Base-by-base conservation (phyloP, 768 basidiomycete species). In the Myochromella boudieri region DNA sequence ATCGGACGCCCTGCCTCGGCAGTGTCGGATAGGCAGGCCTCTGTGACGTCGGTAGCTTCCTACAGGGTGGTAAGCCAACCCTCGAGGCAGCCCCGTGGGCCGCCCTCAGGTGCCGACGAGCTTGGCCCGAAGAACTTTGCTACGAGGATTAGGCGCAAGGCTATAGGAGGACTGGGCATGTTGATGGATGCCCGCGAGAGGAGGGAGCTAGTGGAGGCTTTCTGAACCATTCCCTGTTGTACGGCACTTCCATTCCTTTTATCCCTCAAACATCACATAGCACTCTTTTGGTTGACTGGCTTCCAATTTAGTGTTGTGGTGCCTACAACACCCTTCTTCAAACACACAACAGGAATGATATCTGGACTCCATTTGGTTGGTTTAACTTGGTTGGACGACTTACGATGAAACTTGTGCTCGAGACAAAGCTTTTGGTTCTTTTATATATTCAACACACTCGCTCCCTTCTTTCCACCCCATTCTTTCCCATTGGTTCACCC, bases 121-220 rank as follows among this genome's bases (percentile, higher is more conserved):
- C 80, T 93, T 40, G 85, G 86, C 15, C 85, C 87, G 34, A 86
- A 88, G 77, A 93, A 93, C 65, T 93, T 93, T 72, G 91, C 91
- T 6, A 83, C 84, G 28, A 81, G 91, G 57, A 86, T 89, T 68
- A 79, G 90, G 67, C 81, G 87, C 59, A 82, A 87, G 74, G 90
- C 91, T 15, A 87, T 91, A 49, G 87, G 85, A 26, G 87, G 89
- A 21, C 70, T 92, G 41, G 85, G 85, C 45, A 79, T 79, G 60
- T 78, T 92, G 56, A 83, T 91, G 78, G 85, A 78, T 58, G 87
- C 89, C 26, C 81, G 89, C 51, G 89, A 90, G 72, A 79, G 85
- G 60, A 74, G 89, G 53, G 88, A 88, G 64, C 68, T 79, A 55
- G 76, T 89, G 56, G 85, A 87, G 63, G 84, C 76, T 26, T 87